Percentiles rank a stretch among this genome's conserved stretches.
These are phyloP conservation scores for Eucalyptus tenuipes DNA, from an alignment of 345 rosid species.

Conservation along the genomic window DNA sequence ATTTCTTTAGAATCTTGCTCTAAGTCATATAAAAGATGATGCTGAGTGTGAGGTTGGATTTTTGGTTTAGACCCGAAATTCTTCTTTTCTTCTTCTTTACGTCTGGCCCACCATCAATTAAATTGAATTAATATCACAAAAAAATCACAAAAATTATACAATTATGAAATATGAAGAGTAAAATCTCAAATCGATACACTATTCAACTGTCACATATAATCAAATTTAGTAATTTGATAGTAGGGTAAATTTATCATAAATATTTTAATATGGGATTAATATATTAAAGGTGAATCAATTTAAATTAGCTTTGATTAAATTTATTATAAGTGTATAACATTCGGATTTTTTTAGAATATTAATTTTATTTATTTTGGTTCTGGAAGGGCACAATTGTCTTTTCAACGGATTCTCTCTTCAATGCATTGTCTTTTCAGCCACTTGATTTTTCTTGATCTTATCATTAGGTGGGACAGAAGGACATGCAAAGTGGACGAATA, in stretches of 20 bases:
- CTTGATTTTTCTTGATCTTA: neutral
- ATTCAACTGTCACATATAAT: accelerated
- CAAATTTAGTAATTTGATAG: accelerated
- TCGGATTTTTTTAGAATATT: too few relatives aligned
- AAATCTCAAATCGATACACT: too few relatives aligned
- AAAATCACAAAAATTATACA: accelerated
- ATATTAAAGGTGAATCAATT: accelerated
- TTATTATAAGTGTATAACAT: too few relatives aligned
- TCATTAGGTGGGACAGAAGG: too few relatives aligned
- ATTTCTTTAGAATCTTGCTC: neutral
- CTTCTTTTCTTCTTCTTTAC: neutral
- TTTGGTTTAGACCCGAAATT: neutral
- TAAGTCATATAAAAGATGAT: neutral
- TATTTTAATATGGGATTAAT: accelerated
- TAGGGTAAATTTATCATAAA: accelerated
- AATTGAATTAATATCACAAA: too few relatives aligned
- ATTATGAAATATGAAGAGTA: too few relatives aligned
- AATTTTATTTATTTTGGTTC: neutral
- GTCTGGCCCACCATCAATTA: neutral
- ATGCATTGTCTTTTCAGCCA: neutral
- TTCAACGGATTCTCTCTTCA: neutral
- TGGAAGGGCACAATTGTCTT: neutral
- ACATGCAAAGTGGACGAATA: too few relatives aligned
- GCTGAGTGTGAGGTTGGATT: neutral
- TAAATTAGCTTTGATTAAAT: too few relatives aligned